Evolutionary conservation across 2,329 filamentous ascomycete genomes (phyloP).

Genomic region (Aspergillus quadricinctus): DNA sequence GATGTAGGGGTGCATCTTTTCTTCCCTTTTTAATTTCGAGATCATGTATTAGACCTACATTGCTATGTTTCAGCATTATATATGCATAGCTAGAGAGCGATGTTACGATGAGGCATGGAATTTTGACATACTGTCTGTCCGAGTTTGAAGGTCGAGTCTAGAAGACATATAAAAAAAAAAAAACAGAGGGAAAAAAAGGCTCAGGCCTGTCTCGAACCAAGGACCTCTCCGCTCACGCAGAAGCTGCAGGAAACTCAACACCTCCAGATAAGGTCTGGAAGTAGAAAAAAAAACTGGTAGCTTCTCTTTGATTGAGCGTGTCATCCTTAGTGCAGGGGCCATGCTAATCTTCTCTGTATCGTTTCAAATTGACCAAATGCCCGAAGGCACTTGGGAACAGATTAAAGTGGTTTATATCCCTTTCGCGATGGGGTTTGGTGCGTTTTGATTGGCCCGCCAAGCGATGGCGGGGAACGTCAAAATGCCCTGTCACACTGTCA

Average conservation of each 20-base stretch:
- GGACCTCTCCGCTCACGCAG: background rate
- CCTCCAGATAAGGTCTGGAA: conserved; percentile 13
- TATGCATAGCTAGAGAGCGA: background rate
- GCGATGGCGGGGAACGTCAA: background rate
- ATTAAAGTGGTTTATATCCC: conserved; percentile 21
- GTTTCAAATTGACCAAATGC: conserved; percentile 64
- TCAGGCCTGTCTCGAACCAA: conserved; percentile 8
- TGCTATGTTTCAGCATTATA: background rate
- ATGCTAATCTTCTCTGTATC: conserved; percentile 79
- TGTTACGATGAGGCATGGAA: background rate
- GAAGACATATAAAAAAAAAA: background rate
- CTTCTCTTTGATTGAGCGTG: conserved; percentile 80
- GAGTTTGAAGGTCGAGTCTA: background rate
- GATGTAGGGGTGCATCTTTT: conserved; percentile 56
- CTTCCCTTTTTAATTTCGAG: background rate
- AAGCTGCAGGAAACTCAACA: background rate
- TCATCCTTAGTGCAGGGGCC: conserved; percentile 90
- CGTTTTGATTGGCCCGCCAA: background rate
- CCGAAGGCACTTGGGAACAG: conserved; percentile 33
- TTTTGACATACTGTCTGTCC: background rate
- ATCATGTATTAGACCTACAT: conserved; percentile 2
- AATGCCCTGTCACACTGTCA: background rate
- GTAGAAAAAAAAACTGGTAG: conserved; percentile 60
- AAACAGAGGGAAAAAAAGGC: background rate
- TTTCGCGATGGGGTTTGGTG: rapidly evolving